Evolutionary conservation across 192 early-diverging fungal species (phyloP), one percentile per base, ranked within the genome.

Genomic region (Coemansia sp.): DNA sequence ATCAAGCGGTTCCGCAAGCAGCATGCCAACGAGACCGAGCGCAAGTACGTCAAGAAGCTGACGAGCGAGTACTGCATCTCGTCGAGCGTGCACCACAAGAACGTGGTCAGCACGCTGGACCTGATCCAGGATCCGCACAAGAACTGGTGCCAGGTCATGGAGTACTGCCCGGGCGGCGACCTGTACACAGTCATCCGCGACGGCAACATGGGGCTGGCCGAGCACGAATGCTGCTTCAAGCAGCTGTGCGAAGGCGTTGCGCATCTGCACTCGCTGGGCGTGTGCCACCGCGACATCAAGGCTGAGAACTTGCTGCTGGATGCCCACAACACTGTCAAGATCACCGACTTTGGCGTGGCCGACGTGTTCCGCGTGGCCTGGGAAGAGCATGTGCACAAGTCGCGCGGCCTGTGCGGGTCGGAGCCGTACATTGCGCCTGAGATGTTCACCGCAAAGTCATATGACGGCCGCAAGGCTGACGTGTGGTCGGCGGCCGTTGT

Each of bases 391-490:
- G 57, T 87, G 55, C 92, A 92, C 69, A 85, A 90, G 48, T 93
- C 92, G 59, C 84, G 88, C 49, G 95, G 96, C n/a, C 77, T 95
- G 53, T 94, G 92, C 72, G 97, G 97, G 21, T 93, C 91, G 19
- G 94, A 94, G 58, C 94, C 94, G 12, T 98, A 98, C 73, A 98
- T 97, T 84, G 95, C 96, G 14, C 96, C 96, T 4, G 96, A 96
- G 81, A 85, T 85, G 78, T 93, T 89, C 65, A 43, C 70, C 2
- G 75, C 70, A 52, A 87, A 88, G 64, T 88, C 90, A 59, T 98
- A 98, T 66, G 94, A 98, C 73, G 91, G 89, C 7, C 89, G 93
- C 69, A 79, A 85, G 15, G 89, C 94, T 8, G 96, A 98, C 71
- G 82, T 98, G 29, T 98, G 96, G 96, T 86, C 93, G n/a, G 86